Base-by-base conservation (phyloP, 345 rosid genomes). In the Salix udensis region DNA sequence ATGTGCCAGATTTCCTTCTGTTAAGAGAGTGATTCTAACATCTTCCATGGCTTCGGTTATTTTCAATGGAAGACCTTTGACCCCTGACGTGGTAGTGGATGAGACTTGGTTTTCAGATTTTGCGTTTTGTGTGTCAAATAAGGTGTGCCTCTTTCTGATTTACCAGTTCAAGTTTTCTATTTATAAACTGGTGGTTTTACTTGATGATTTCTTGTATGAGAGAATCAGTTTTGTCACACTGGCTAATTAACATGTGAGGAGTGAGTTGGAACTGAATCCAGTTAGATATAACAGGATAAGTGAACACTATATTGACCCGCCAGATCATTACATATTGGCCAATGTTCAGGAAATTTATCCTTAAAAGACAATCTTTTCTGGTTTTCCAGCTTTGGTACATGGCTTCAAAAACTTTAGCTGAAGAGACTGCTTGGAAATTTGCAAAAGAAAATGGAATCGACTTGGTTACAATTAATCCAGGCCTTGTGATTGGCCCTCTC, bases 391-490 rank as follows among this genome's bases (percentile, higher is more conserved):
- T 52, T 4, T 78, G 72, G 76, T 78, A 78, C 34, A 31, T n/a
- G 21, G 61, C 73, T 10, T 40, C 72, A 19, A 78, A 72, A 14
- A 78, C 72, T 11, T 53, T 78, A 19, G 81, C 72, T 4, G 81
- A 78, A 55, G 36, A 72, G 16, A 76, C 76, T 52, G 76, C 81
- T 52, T 39, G 81, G 81, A 72, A 53, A 24, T 78, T 72, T 78
- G 60, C 81, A 18, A n/a, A 78, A 53, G 80, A 78, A 30, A 78
- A 72, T 40, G 53, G 37, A 14, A 72, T 78, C 19, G 76, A 78
- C 26, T 16, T 72, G 76, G 34, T 78, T 15, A 37, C 44, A 6
- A 52, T 78, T 12, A 18, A 78, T 66, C 76, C 81, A 23, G 68
- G 60, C 11, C 65, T 46, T n/a, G 72, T 67, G 31, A 72, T 78